Base-by-base conservation (phyloP, 495 filamentous ascomycete species). In the Penicillium verhagenii region DNA sequence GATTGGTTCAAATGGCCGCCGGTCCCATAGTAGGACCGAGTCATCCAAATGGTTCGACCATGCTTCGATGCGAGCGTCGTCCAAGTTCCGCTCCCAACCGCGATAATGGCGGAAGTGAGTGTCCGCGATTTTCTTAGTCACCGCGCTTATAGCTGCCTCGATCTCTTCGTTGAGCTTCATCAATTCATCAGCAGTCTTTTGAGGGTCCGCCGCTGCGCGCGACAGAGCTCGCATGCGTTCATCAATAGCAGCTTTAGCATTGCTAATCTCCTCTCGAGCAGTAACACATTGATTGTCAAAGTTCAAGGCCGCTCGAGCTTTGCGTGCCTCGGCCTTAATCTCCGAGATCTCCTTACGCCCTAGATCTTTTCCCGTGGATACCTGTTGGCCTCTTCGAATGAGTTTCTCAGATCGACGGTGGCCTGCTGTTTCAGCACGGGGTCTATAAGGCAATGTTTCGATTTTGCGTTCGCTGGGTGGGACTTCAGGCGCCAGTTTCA, bases 11-110 rank as follows among this genome's bases (percentile, higher is more conserved):
- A 78, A 83, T 7, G 68, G 71, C 23, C 88, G 84, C 4, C 78
- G 81, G 61, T 91, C 87, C 83, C 83, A 90, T 46, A 70, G 52
- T 2, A 91, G 69, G 5, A 79, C 33, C 0, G 78, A 78, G 4
- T 82, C 74, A 50, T 71, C 67, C 20, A 70, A 52, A 33, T 60
- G 66, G 23, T 59, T 58, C 1, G 55, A 52, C 19, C 28, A 26
- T 11, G 26, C 26, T 56, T 39, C 26, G 50, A 25, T 14, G 20
- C 69, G 66, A n/a, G 24, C 42, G 43, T 71, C 64, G 19, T 74
- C 61, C 4, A 73, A 39, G 0, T 33, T 10, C 18, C 50, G 52
- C 5, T 57, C 54, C 26, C 54, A 44, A 14, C 26, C 39, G 6
- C 50, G 54, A 9, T 38, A 25, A 11, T 55, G 43, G 6, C 62